A percentile compares a stretch with the other conserved stretches of the same genome.
These are phyloP conservation scores for Cyclotella baltica DNA, from an alignment of 108 stramenopile genomes.

Conservation along the genomic window DNA sequence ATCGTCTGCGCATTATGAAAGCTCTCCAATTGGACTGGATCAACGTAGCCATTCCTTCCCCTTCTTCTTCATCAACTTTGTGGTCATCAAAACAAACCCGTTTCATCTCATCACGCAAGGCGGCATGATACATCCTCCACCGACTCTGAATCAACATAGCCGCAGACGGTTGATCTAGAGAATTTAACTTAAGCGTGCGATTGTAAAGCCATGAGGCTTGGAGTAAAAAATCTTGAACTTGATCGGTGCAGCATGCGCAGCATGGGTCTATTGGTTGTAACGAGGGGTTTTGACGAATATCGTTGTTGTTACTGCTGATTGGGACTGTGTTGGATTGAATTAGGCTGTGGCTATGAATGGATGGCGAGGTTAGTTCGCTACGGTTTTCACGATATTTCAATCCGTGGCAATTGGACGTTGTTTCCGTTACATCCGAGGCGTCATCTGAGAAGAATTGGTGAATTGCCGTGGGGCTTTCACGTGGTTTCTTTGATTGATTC, in stretches of 20 bases:
- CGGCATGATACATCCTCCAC: background rate
- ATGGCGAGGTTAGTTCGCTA: no score
- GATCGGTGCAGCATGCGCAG: no score
- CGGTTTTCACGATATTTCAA: no score
- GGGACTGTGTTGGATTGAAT: no score
- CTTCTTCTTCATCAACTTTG: background rate
- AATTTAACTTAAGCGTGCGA: background rate
- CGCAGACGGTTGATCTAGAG: background rate
- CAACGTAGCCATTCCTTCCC: background rate
- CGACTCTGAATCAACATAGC: background rate
- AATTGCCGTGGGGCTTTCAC: background rate
- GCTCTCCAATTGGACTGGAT: background rate
- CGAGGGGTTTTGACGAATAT: no score
- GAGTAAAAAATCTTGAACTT: background rate
- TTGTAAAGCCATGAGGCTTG: background rate
- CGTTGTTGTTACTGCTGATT: no score
- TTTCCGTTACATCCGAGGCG: background rate
- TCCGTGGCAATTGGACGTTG: background rate
- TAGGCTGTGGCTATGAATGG: no score
- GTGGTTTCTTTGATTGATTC: no score
- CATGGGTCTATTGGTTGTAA: no score
- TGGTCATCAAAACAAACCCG: background rate
- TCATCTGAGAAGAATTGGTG: conserved; percentile 1
- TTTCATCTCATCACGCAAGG: background rate
- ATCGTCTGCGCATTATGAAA: background rate